Percentiles rank a stretch among this genome's conserved stretches.
phyloP scores from a whole-genome alignment of 2,329 filamentous ascomycete species.

The Chrysosporium queenslandicum region DNA sequence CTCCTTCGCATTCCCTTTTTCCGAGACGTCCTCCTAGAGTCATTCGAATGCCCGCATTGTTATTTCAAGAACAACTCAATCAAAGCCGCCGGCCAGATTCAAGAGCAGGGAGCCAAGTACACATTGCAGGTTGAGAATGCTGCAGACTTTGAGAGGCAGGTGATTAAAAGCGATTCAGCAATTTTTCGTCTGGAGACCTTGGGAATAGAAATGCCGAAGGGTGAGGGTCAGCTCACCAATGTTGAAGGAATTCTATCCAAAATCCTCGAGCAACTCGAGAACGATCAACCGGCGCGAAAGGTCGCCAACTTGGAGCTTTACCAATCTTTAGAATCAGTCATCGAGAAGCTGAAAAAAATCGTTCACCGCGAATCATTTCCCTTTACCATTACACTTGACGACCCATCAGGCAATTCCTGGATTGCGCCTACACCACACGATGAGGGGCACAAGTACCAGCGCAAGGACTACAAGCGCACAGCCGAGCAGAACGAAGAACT shows the following conservation, averaged over 20 bases:
- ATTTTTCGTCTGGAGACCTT: conserved; percentile 80
- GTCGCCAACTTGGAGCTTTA: conserved; percentile 66
- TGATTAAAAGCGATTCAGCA: conserved; percentile 86
- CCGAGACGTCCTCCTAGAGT: conserved; percentile 95
- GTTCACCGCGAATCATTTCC: conserved; percentile 67
- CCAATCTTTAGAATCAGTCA: conserved; percentile 65
- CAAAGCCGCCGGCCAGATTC: conserved; percentile 82
- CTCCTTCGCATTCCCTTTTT: conserved; percentile 94
- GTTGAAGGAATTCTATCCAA: conserved; percentile 76
- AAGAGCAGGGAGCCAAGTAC: conserved; percentile 77
- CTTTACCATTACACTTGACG: conserved; percentile 79
- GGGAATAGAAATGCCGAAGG: conserved; percentile 84
- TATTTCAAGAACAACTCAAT: conserved; percentile 85
- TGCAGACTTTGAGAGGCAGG: conserved; percentile 70
- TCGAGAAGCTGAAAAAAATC: conserved; percentile 66
- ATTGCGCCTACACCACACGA: conserved; percentile 72
- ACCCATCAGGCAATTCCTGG: conserved; percentile 91
- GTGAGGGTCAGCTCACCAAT: conserved; percentile 84
- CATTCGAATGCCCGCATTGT: conserved; percentile 86
- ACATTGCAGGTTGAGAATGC: conserved; percentile 64
- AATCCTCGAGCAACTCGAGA: conserved; percentile 68
- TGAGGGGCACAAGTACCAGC: conserved; percentile 79
- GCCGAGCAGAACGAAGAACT: conserved; percentile 77
- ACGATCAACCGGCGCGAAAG: conserved; percentile 74
- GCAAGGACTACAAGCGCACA: conserved; percentile 72